Percentiles rank a stretch among this genome's conserved stretches.
Evolutionary conservation across 148 eudicot species (phyloP).

Genomic region (Vaccinium myrtillus): DNA sequence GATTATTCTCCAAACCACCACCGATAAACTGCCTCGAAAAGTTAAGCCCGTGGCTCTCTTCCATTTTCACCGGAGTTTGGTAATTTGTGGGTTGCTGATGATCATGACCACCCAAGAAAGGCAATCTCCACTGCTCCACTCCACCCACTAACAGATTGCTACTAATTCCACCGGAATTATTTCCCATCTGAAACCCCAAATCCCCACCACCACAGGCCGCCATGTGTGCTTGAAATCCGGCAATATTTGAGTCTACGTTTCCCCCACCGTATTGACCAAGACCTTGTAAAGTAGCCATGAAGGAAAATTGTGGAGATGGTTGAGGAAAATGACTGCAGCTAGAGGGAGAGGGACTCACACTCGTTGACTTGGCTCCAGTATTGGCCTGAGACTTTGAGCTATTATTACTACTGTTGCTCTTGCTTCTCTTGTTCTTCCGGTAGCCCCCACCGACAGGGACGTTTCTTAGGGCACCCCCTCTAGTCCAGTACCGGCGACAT

Average conservation of each 20-base stretch:
- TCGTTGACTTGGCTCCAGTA: slow-evolving; percentile 13
- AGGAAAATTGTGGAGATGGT: slow-evolving; percentile 32
- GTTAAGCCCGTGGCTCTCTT: slow-evolving; percentile 34
- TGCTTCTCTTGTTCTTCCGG: slow-evolving; percentile 56
- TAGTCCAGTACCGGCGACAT: slow-evolving; percentile 71
- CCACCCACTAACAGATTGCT: slow-evolving; percentile 11
- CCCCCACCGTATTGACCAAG: slow-evolving; percentile 46
- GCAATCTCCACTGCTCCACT: slow-evolving; percentile 29
- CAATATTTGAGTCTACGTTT: slow-evolving; percentile 23
- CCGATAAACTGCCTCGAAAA: slow-evolving; percentile 38
- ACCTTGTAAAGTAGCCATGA: slow-evolving; percentile 48
- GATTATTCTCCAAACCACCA: slow-evolving; percentile 29
- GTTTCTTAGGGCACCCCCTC: slow-evolving; percentile 59
- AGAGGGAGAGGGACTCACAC: slow-evolving; percentile 26
- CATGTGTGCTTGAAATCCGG: slow-evolving; percentile 26
- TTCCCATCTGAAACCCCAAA: slow-evolving; percentile 25
- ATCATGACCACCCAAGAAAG: slow-evolving; percentile 28
- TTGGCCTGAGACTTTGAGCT: slow-evolving; percentile 25
- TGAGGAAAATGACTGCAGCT: slow-evolving; percentile 20
- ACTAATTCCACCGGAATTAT: slow-evolving; percentile 1
- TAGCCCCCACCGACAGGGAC: slow-evolving; percentile 81
- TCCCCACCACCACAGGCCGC: not conserved
- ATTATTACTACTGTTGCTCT: slow-evolving; percentile 13
- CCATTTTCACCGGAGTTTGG: slow-evolving; percentile 45
- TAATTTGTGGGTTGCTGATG: slow-evolving; percentile 18